Conservation (phyloP, 768 basidiomycete genomes). For the Basidioascus undulatus region DNA sequence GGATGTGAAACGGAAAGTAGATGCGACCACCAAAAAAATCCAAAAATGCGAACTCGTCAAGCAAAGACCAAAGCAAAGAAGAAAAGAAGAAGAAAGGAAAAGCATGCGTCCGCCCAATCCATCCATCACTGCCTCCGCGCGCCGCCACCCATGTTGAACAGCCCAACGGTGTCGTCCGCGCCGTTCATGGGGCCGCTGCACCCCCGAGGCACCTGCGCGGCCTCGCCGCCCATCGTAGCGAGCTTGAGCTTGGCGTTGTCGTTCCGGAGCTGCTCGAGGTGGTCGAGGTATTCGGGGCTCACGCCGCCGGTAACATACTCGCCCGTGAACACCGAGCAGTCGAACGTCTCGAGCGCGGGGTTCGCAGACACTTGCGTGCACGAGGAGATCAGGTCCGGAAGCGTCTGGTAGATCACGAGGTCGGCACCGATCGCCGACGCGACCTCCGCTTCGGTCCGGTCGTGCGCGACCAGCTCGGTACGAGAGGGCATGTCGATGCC, state of each 20-base stretch:
- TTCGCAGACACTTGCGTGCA: constrained; percentile 67
- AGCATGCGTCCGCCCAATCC: no score
- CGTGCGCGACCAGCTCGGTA: constrained; percentile 71
- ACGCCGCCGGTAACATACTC: constrained; percentile 90
- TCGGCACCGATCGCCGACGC: constrained; percentile 74
- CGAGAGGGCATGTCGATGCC: constrained; percentile 99
- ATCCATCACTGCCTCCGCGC: no score
- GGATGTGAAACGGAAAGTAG: no score
- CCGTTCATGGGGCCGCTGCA: constrained; percentile 31
- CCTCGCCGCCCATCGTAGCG: no score
- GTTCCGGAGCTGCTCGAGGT: constrained; percentile 50
- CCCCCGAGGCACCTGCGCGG: constrained; percentile 13
- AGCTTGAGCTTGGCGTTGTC: constrained; percentile 53
- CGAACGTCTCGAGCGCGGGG: constrained; percentile 46
- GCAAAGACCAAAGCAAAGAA: no score
- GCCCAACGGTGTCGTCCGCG: constrained; percentile 49
- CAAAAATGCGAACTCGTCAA: no score
- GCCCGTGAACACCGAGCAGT: constrained; percentile 95
- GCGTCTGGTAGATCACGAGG: constrained; percentile 81
- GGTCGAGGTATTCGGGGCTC: constrained; percentile 49
- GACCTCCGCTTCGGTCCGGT: constrained; percentile 43
- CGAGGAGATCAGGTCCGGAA: constrained; percentile 61
- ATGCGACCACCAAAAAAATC: no score
- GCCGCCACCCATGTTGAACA: no score
- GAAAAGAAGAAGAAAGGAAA: no score